phyloP scores from a whole-genome alignment of 2,329 filamentous ascomycete genomes.

The Microthyrium microscopicum region DNA sequence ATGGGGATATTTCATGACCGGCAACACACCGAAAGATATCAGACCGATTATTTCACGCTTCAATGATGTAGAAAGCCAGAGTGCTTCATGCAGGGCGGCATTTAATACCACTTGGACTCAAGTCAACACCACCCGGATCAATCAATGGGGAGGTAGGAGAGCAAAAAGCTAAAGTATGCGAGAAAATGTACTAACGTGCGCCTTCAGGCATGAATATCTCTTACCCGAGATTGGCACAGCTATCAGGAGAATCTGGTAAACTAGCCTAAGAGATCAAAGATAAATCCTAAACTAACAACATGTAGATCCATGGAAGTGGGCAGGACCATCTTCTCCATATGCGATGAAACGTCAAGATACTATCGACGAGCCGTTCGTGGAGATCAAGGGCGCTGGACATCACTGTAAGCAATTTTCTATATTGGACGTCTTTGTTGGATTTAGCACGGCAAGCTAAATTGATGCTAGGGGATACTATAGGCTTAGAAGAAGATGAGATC shows the following conservation, averaged over 20 bases:
- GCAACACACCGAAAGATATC: constrained; percentile 45
- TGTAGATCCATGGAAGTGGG: constrained; percentile 71
- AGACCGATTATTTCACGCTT: constrained; percentile 57
- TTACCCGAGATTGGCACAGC: constrained; percentile 57
- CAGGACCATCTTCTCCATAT: constrained; percentile 51
- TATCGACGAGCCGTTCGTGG: constrained; percentile 47
- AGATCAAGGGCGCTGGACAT: constrained; percentile 60
- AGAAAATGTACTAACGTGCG: too few relatives aligned
- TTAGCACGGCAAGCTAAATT: neutral
- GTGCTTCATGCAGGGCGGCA: constrained; percentile 43
- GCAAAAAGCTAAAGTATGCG: too few relatives aligned
- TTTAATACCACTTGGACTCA: constrained; percentile 49
- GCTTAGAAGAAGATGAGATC: neutral
- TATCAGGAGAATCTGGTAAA: constrained; percentile 58
- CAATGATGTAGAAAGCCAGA: constrained; percentile 45
- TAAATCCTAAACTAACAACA: too few relatives aligned
- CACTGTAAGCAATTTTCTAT: constrained; percentile 42
- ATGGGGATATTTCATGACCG: constrained; percentile 68
- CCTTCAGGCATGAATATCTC: constrained; percentile 54
- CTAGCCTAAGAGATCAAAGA: too few relatives aligned
- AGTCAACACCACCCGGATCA: constrained; percentile 49
- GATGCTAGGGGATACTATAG: neutral
- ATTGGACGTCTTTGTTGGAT: too few relatives aligned
- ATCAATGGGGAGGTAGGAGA: constrained; percentile 62
- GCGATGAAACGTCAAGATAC: constrained; percentile 42